Conservation (phyloP, 257 asterid genomes). For the Solanum bulbocastanum region DNA sequence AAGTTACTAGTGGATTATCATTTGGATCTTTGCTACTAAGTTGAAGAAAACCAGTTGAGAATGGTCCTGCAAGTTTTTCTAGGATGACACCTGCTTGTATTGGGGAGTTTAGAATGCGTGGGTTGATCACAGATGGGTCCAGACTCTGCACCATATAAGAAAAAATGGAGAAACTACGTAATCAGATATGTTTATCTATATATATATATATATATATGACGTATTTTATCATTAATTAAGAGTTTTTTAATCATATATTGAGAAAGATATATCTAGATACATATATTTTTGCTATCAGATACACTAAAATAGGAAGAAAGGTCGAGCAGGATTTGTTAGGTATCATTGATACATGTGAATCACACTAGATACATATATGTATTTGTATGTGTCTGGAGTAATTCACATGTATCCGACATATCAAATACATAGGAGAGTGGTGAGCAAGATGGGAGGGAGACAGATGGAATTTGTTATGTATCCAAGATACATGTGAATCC, state of each 20-base stretch:
- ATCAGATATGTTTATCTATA: too few relatives aligned
- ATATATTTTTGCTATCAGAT: too few relatives aligned
- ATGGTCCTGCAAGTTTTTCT: slow-evolving; percentile 58
- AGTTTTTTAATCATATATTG: too few relatives aligned
- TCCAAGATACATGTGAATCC: neutral
- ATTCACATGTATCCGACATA: too few relatives aligned
- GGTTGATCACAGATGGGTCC: neutral
- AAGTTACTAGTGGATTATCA: slow-evolving; percentile 64
- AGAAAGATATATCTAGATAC: rapidly evolving
- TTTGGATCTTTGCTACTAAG: slow-evolving; percentile 40
- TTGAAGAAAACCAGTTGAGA: slow-evolving; percentile 55
- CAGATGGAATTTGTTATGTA: neutral
- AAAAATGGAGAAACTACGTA: neutral
- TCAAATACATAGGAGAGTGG: neutral
- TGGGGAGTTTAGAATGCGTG: neutral
- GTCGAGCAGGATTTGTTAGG: neutral
- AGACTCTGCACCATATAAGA: slow-evolving; percentile 8
- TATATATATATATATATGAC: too few relatives aligned
- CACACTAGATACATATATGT: too few relatives aligned
- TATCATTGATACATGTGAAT: too few relatives aligned
- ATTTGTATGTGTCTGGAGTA: neutral
- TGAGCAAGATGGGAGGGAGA: neutral
- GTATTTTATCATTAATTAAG: too few relatives aligned
- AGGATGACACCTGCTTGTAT: slow-evolving; percentile 32
- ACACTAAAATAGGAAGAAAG: too few relatives aligned